A percentile compares a stretch with the other conserved stretches of the same genome.
phyloP scores from a whole-genome alignment of 768 basidiomycete species.

The Pleurotus giganteus region DNA sequence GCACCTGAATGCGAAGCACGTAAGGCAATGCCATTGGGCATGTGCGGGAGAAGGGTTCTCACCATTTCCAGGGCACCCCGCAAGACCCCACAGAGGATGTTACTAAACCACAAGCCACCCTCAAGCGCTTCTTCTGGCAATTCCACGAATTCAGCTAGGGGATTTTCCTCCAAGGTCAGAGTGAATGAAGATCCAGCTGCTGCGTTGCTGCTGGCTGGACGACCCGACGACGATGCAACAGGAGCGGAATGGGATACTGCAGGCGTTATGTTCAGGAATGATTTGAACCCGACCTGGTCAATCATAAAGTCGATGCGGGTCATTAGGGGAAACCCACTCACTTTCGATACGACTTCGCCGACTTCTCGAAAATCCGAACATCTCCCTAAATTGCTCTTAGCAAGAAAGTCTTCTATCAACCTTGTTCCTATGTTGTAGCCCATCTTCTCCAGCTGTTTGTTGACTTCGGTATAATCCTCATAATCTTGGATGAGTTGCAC shows the following conservation, averaged over 20 bases:
- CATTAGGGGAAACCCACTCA: conserved; percentile 30
- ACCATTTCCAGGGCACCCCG: conserved; percentile 97
- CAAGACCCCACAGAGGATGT: conserved; percentile 91
- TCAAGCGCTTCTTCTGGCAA: conserved; percentile 91
- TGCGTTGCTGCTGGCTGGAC: conserved; percentile 22
- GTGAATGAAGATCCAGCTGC: conserved; percentile 65
- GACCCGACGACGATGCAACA: conserved; percentile 46
- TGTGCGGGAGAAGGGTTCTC: conserved; percentile 17
- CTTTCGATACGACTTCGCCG: conserved; percentile 94
- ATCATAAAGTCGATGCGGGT: background rate
- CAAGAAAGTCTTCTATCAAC: conserved; percentile 96
- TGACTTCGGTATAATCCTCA: conserved; percentile 93
- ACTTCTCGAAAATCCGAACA: conserved; percentile 94
- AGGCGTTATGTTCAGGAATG: conserved; percentile 92
- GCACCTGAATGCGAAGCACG: conserved; percentile 58
- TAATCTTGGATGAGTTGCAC: conserved; percentile 99
- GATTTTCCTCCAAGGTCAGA: conserved; percentile 92
- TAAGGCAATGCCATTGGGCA: conserved; percentile 9
- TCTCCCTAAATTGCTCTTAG: conserved; percentile 85
- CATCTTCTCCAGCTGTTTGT: conserved; percentile 98
- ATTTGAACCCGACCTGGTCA: conserved; percentile 91
- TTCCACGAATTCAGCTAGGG: conserved; percentile 95
- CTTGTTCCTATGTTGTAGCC: conserved; percentile 97
- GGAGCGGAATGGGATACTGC: conserved; percentile 66
- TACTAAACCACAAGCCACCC: conserved; percentile 95